Evolutionary conservation across 352 stramenopile species (phyloP).

Genomic region (Albugo laibachii): DNA sequence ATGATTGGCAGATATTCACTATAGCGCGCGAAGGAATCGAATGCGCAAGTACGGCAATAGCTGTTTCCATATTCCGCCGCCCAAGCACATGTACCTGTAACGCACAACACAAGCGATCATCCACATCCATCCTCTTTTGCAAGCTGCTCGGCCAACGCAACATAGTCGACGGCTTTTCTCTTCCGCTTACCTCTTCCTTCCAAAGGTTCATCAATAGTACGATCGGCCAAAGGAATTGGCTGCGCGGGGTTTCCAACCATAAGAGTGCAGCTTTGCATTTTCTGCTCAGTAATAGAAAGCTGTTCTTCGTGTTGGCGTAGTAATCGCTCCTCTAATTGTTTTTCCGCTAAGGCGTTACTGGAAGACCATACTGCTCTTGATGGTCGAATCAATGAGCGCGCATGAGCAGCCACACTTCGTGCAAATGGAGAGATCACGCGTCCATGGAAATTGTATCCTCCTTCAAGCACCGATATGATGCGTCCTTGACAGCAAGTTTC

Average conservation of each 20-base stretch:
- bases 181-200: slow-evolving; percentile 19
- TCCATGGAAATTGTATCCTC: slow-evolving; percentile 75
- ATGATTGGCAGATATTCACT: too few species aligned
- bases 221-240: neutral
- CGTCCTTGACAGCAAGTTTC: slow-evolving; percentile 46
- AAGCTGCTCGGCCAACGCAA: slow-evolving; percentile 35
- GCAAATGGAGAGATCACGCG: slow-evolving; percentile 66
- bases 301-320: slow-evolving; percentile 29
- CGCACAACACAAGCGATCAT: too few species aligned
- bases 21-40: too few species aligned
- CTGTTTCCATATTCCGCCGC: too few species aligned
- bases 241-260: neutral
- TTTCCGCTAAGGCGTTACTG: slow-evolving; percentile 23
- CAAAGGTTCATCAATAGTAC: neutral
- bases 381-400: slow-evolving; percentile 31
- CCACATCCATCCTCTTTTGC: slow-evolving; percentile 5
- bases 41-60: too few species aligned
- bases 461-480: slow-evolving; percentile 69
- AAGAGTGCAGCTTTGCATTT: neutral
- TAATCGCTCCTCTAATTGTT: slow-evolving; percentile 16
- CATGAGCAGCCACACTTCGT: slow-evolving; percentile 47
- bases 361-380: slow-evolving; percentile 25
- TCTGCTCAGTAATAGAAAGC: slow-evolving; percentile 1
- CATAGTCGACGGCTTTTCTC: slow-evolving; percentile 44
- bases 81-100: too few species aligned